Evolutionary conservation across 225 moss, liverwort and hornwort genomes (phyloP).

Genomic region (Takakia lepidozioides): DNA sequence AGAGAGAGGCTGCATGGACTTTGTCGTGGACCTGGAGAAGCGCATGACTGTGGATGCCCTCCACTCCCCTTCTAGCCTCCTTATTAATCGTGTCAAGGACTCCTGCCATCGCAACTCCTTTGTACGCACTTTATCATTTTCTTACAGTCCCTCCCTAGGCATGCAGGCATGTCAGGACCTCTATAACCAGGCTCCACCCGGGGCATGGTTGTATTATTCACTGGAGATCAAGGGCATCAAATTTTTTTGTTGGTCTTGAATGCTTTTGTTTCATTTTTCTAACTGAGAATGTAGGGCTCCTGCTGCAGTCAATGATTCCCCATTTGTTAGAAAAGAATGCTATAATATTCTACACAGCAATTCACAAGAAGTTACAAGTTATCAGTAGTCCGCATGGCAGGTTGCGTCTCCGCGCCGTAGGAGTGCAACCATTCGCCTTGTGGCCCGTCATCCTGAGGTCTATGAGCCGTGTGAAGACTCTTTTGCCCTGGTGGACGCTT

Average conservation of each 20-base stretch:
- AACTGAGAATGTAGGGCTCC: background rate
- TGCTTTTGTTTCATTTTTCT: background rate
- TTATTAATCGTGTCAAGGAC: conserved; percentile 20
- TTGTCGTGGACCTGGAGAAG: conserved; percentile 37
- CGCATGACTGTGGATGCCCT: conserved; percentile 24
- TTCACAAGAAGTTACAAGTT: conserved; percentile 19
- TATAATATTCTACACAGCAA: no score
- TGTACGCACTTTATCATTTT: conserved; percentile 21
- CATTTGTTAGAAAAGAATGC: background rate
- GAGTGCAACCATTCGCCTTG: conserved; percentile 53
- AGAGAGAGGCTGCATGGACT: conserved; percentile 38
- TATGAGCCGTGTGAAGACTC: conserved; percentile 99
- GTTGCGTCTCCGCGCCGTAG: conserved; percentile 36
- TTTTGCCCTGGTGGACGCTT: conserved; percentile 87
- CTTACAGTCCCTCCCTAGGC: no score
- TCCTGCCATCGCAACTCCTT: conserved; percentile 18
- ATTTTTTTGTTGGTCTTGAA: background rate
- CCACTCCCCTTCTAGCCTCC: conserved; percentile 27
- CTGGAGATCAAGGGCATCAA: no score
- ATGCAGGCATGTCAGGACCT: no score
- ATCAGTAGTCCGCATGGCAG: conserved; percentile 35
- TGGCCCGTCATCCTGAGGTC: conserved; percentile 87
- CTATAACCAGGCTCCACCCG: no score
- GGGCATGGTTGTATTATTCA: no score
- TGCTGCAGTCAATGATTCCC: background rate